Percentiles rank a stretch among this genome's conserved stretches.
Evolutionary conservation across 2,329 filamentous ascomycete species (phyloP).

Genomic region (Diaporthe caulivora): DNA sequence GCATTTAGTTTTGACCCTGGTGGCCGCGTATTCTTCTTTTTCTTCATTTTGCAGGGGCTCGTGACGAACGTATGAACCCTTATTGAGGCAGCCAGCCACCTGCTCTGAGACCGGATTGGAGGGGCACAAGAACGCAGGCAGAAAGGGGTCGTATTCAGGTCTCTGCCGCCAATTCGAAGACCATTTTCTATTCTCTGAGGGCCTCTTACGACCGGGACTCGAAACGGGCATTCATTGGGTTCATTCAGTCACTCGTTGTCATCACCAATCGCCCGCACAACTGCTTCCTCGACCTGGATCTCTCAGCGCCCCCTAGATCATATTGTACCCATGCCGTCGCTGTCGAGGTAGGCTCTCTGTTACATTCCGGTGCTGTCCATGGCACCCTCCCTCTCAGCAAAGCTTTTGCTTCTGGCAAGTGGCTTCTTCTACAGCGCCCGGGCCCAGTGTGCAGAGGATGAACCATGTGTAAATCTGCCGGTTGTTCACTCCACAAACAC

Average conservation of each 20-base stretch:
- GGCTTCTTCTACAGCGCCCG: constrained; percentile 38
- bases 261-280: not conserved
- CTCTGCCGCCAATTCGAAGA: constrained; percentile 10
- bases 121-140: constrained; percentile 14
- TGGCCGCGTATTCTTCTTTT: constrained; percentile 12
- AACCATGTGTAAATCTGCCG: constrained; percentile 54
- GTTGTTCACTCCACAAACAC: constrained; percentile 58
- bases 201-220: not conserved
- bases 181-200: constrained; percentile 1
- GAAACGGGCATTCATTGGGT: not conserved
- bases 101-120: constrained; percentile 22
- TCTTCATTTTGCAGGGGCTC: not conserved
- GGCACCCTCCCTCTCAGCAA: constrained; percentile 44
- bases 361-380: constrained; percentile 44
- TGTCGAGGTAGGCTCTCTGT: constrained; percentile 36
- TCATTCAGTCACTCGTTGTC: not conserved
- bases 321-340: constrained; percentile 38
- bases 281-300: not conserved
- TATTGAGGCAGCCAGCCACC: constrained; percentile 1
- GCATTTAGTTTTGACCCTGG: constrained; percentile 21
- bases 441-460: constrained; percentile 42
- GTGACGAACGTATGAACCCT: not conserved
- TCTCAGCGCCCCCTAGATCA: not conserved
- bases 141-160: constrained; percentile 12
- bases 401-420: constrained; percentile 43